Evolutionary conservation across 768 basidiomycete genomes (phyloP), one percentile per base, ranked within the genome.

Genomic region (Jaapia argillacea): DNA sequence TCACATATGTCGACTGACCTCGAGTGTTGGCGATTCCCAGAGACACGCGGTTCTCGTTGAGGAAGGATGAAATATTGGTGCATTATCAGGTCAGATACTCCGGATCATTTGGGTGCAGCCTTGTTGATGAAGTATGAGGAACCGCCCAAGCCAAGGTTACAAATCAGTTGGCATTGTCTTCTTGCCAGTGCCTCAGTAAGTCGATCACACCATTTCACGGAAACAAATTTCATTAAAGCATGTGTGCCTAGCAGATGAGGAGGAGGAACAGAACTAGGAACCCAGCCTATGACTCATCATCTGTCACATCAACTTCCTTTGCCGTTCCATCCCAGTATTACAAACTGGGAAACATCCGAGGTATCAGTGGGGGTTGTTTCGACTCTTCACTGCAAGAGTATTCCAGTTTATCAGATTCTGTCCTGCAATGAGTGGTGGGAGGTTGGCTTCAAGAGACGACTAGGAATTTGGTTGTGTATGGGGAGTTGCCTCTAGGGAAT

Each of bases 291-390:
- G 81, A 71, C 0, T 69, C 78, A 3, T 79, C 80, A 4, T 81
- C 80, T 16, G 70, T 81, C 13, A 71, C 81, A 1, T 85, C 85
- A 3, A 80, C 80, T 14, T 81, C 82, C 4, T 89, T 86, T 53
- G 77, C 87, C 6, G 83, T 81, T 4, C 85, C 85, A 5, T 84
- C 81, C 4, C 75, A 79, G 43, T 89, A 82, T 56, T 89, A 89
- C 65, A 80, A 81, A 54, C 70, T 89, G 24, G 71, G 79, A 20
- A 65, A 70, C 21, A 66, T 84, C 3, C 70, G 67, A 41, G 79
- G 77, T 6, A 67, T 86, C 21, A 78, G 65, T 43, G 77, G 74
- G 16, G 81, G 79, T 4, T 66, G 72, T 25, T 74, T 79, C 43
- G 65, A 70, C 7, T 71, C 73, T 47, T 66, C 67, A 61, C 47